Conservation (phyloP, 371 early-diverging fungal genomes). For the Pancytospora epiphaga region DNA sequence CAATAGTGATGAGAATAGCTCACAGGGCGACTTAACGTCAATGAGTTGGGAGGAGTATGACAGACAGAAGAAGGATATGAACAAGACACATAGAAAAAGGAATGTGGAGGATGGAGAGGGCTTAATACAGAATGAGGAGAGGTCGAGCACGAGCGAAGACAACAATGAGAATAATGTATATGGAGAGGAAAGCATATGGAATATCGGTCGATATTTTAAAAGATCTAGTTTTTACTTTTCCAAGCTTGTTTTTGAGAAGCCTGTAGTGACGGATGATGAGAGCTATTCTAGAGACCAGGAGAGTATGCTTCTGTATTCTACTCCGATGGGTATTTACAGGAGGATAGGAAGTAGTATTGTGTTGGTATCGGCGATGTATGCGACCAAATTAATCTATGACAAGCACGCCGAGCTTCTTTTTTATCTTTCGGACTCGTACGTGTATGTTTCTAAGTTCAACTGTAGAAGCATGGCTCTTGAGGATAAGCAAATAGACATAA, state of each 20-base stretch:
- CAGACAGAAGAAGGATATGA: background rate
- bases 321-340: constrained; percentile 41
- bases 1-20: no score
- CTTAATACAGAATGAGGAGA: no score
- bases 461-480: constrained; percentile 10
- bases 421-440: constrained; percentile 7
- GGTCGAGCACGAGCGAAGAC: background rate
- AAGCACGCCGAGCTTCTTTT: constrained; percentile 24
- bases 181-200: background rate
- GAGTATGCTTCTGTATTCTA: constrained; percentile 31
- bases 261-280: background rate
- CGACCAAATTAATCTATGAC: constrained; percentile 46
- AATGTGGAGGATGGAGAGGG: no score
- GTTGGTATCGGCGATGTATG: constrained; percentile 20
- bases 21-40: no score
- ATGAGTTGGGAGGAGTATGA: background rate
- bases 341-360: constrained; percentile 6
- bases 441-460: constrained; percentile 32
- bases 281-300: background rate
- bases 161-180: background rate
- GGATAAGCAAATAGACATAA: constrained; percentile 9
- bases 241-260: background rate
- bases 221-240: background rate
- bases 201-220: background rate
- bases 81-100: background rate